Percentiles rank a stretch among this genome's conserved stretches.
Evolutionary conservation across 441 rosid species (phyloP).

Genomic region (Breynia disticha): DNA sequence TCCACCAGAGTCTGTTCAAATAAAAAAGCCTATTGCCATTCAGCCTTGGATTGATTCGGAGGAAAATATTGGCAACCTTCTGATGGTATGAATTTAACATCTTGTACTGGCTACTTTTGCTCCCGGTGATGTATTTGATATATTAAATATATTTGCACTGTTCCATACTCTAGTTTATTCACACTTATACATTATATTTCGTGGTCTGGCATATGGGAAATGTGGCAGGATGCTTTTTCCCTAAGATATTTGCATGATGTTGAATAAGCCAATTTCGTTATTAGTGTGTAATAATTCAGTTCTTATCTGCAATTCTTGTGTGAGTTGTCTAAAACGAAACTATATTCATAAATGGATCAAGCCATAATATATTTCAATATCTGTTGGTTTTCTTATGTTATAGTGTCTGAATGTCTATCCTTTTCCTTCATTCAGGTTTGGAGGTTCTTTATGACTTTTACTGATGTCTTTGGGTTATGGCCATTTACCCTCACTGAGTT

Average conservation of each 20-base stretch:
- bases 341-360: neutral
- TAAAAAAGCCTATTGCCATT: constrained; percentile 67
- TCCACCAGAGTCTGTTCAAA: constrained; percentile 59
- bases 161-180: no score
- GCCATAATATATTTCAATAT: constrained; percentile 1
- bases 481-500: constrained; percentile 97
- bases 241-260: no score
- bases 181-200: no score
- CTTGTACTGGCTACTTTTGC: no score
- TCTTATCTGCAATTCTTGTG: no score
- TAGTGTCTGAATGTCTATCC: neutral
- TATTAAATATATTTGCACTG: no score
- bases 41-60: constrained; percentile 89
- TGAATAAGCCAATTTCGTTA: no score
- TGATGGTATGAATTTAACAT: constrained; percentile 66
- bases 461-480: constrained; percentile 94
- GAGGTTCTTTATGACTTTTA: constrained; percentile 85
- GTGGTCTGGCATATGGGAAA: no score
- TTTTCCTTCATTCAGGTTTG: constrained; percentile 58
- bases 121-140: no score
- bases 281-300: no score
- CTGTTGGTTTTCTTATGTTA: neutral
- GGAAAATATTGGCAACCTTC: constrained; percentile 78
- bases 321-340: no score
- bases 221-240: no score